Evolutionary conservation across 345 rosid species (phyloP).

Genomic region (Litchi chinensis): DNA sequence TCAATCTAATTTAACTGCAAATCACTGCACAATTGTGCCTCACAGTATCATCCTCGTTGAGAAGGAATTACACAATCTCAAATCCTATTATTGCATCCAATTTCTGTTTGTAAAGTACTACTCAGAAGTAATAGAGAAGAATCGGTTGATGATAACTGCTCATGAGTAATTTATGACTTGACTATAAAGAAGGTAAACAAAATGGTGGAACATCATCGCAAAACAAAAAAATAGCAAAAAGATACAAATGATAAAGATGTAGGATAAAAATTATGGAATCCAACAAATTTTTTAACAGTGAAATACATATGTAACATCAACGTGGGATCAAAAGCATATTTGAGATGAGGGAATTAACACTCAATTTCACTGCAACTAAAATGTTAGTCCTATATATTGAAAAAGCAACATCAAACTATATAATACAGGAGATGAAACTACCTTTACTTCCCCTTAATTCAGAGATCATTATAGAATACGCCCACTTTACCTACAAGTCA

Average conservation of each 20-base stretch:
- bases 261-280: constrained; percentile 9
- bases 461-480: constrained; percentile 96
- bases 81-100: background rate
- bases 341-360: background rate
- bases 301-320: background rate
- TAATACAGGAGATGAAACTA: constrained; percentile 72
- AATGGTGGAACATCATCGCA: background rate
- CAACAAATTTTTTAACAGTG: background rate
- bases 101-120: background rate
- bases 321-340: background rate
- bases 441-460: constrained; percentile 98
- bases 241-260: background rate
- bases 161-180: background rate
- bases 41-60: background rate
- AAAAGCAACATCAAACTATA: constrained; percentile 36
- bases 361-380: constrained; percentile 18
- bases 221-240: background rate
- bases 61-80: background rate
- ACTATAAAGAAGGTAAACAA: background rate
- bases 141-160: background rate
- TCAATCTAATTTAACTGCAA: background rate
- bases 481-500: constrained; percentile 99
- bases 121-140: background rate
- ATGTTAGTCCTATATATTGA: constrained; percentile 27
- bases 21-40: background rate